Evolutionary conservation across 1,139 yeast genomes (phyloP).

Genomic region (Scheffersomyces lignicola): DNA sequence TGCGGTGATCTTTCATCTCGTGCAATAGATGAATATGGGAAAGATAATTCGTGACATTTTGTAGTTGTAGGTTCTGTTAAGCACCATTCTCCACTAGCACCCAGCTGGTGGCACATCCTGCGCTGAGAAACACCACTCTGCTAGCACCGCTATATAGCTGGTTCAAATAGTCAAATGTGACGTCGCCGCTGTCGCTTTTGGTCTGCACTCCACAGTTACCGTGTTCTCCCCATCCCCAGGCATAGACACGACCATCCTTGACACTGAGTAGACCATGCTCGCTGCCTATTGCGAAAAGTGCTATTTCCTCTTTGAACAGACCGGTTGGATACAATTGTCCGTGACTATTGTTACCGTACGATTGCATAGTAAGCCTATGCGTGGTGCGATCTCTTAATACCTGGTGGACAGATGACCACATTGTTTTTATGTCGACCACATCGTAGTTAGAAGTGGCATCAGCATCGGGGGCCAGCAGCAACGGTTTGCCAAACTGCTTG

Average conservation of each 20-base stretch:
- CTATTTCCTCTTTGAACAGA: too few species aligned
- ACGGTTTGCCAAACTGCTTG: neutral
- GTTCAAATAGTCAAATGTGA: slow-evolving; percentile 41
- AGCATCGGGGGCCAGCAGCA: neutral
- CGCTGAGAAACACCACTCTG: slow-evolving; percentile 30
- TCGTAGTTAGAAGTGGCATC: neutral
- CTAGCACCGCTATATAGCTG: slow-evolving; percentile 26
- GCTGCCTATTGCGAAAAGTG: slow-evolving; percentile 60
- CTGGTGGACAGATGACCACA: slow-evolving; percentile 84
- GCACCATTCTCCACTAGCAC: slow-evolving; percentile 18
- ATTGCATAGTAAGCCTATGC: slow-evolving; percentile 23
- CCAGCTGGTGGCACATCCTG: slow-evolving; percentile 51
- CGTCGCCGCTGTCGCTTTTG: slow-evolving; percentile 19
- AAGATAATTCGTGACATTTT: slow-evolving; percentile 74
- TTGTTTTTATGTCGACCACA: slow-evolving; percentile 36
- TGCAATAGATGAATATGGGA: slow-evolving; percentile 70
- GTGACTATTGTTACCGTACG: slow-evolving; percentile 76
- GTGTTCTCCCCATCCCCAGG: slow-evolving; percentile 99
- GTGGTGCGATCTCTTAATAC: slow-evolving; percentile 12
- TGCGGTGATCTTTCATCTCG: slow-evolving; percentile 23
- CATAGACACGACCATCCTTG: slow-evolving; percentile 36
- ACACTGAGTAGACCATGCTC: slow-evolving; percentile 72
- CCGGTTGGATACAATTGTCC: slow-evolving; percentile 56
- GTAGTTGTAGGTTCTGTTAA: neutral
- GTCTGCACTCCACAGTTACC: slow-evolving; percentile 77